These are phyloP conservation scores for Solanum gandarillasii DNA, from an alignment of 257 asterid genomes.

Conservation along the genomic window DNA sequence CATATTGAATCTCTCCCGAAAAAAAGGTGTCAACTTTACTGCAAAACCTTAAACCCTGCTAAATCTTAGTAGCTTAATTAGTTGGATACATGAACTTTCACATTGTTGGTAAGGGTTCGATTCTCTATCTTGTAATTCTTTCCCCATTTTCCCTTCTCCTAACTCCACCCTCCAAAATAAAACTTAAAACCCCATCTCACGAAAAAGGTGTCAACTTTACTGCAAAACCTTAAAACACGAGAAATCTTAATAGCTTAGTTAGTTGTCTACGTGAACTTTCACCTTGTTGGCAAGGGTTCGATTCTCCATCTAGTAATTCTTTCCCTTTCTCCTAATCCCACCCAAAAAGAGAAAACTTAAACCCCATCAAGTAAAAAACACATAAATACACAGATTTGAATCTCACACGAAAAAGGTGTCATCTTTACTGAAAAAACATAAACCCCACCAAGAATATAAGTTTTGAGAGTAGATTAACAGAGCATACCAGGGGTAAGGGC, in stretches of 20 bases:
- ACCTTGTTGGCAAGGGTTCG: not conserved
- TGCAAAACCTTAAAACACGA: not conserved
- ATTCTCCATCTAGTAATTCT: not conserved
- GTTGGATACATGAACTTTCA: not conserved
- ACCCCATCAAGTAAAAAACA: not conserved
- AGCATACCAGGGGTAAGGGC: constrained; percentile 52
- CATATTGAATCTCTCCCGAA: not conserved
- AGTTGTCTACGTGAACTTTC: not conserved
- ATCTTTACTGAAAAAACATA: not conserved
- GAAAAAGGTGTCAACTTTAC: not conserved
- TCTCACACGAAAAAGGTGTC: not conserved
- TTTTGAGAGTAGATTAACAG: not conserved
- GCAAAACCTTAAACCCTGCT: not conserved
- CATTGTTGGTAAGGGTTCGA: not conserved
- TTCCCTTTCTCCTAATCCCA: not conserved
- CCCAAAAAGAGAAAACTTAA: not conserved
- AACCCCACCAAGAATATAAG: not conserved
- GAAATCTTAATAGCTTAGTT: not conserved
- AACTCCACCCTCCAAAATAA: not conserved
- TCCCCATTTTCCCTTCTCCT: not conserved
- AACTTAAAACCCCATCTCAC: not conserved
- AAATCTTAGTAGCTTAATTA: not conserved
- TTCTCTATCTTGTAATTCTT: not conserved
- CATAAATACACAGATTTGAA: not conserved
- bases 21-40: not conserved